Conservation (phyloP, 768 basidiomycete genomes). For the Pseudohyphozyma bogoriensis region DNA sequence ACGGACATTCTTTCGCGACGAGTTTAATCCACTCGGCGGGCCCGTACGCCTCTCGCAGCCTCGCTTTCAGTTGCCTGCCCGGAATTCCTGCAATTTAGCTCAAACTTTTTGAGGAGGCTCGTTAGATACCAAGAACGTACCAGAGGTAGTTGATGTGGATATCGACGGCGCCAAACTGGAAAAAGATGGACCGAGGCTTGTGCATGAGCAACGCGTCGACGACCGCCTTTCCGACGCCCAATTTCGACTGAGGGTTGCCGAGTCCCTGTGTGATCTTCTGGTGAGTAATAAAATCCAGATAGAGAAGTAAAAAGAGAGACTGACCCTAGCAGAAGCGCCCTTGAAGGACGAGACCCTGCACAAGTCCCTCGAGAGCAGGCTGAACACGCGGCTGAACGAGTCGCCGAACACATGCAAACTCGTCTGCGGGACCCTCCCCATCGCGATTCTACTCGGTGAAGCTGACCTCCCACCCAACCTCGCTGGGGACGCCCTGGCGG, state of each 20-base stretch:
- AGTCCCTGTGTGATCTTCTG: conserved; percentile 3
- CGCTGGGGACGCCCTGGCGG: too few relatives aligned
- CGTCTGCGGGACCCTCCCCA: too few relatives aligned
- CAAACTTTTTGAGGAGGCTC: background rate
- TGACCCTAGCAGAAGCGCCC: conserved; percentile 9
- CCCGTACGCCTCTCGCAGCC: background rate
- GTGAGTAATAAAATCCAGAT: background rate
- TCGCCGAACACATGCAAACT: conserved; percentile 16
- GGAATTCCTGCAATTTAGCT: too few relatives aligned
- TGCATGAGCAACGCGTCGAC: background rate
- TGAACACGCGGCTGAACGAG: conserved; percentile 6
- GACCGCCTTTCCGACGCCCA: background rate
- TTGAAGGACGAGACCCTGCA: background rate
- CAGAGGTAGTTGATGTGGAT: conserved; percentile 19
- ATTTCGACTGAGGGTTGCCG: conserved; percentile 5
- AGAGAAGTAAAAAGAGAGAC: background rate
- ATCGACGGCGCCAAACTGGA: conserved; percentile 15
- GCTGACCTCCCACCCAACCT: too few relatives aligned
- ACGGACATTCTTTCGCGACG: background rate
- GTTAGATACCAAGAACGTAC: background rate
- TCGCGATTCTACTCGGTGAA: too few relatives aligned
- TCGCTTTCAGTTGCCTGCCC: conserved; percentile 18
- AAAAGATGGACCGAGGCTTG: background rate
- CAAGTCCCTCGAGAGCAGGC: background rate
- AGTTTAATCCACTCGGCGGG: background rate